A percentile compares a stretch with the other conserved stretches of the same genome.
These are phyloP conservation scores for Oemleria cerasiformis DNA, from an alignment of 306 rosid species.

Conservation along the genomic window DNA sequence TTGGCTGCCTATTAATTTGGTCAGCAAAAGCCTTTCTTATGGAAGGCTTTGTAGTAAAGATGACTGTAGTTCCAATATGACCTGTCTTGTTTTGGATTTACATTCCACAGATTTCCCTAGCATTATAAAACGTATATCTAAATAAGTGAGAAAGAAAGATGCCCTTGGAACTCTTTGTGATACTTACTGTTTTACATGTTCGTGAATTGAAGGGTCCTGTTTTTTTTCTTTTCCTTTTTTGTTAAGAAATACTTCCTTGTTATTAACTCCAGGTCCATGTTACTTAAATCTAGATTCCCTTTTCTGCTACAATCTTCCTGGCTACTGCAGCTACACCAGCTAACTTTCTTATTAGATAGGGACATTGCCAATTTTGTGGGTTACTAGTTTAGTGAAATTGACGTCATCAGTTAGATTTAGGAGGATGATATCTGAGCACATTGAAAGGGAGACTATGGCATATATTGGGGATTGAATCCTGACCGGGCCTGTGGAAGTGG, in stretches of 20 bases:
- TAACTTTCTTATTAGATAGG: not conserved
- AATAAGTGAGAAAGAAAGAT: not conserved
- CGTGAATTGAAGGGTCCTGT: not conserved
- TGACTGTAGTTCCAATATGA: not conserved
- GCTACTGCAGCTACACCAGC: not conserved
- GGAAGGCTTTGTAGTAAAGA: not conserved
- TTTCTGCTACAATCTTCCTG: not conserved
- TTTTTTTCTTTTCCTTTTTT: not conserved
- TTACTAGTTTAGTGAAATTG: not conserved
- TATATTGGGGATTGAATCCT: not conserved
- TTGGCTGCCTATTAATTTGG: not conserved
- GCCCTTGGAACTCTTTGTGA: not conserved
- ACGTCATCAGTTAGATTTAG: not conserved
- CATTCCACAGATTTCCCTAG: not conserved
- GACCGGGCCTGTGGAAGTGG: not conserved
- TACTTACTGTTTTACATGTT: not conserved
- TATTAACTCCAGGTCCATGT: not conserved
- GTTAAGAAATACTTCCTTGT: not conserved
- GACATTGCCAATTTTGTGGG: not conserved
- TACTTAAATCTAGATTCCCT: not conserved
- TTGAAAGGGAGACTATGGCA: not conserved
- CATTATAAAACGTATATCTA: not conserved
- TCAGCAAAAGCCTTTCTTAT: not conserved
- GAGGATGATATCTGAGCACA: not conserved
- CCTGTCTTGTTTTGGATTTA: not conserved